Base-by-base conservation (phyloP, 2,329 filamentous ascomycete genomes). In the Epichloe amarillans region DNA sequence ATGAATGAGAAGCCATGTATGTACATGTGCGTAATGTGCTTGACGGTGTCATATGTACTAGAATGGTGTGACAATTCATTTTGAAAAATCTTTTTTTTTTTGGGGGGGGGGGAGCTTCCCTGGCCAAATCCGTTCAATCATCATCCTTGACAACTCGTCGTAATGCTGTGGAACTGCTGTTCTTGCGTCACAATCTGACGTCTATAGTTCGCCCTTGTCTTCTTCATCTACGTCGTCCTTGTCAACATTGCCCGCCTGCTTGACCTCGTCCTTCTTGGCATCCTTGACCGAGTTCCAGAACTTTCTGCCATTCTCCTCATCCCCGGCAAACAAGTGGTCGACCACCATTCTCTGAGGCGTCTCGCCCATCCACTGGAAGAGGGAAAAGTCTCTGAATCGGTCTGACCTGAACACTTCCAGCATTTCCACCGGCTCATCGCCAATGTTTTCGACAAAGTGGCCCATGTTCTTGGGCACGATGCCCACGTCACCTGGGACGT, bases 401-500 rank as follows among this genome's bases (percentile, higher is more conserved):
- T 85, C 79, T 0, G 83, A 77, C 47, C 81, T 74, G 68, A 90
- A 85, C 15, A 90, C 80, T 66, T 90, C 86, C 11, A 90, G 69
- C 64, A 89, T 84, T 62, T 87, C 81, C 2, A 90, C 66, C 17
- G 84, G 78, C 63, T 88, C 84, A 46, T 86, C 79, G n/a, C 84
- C 82, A 40, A 87, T 79, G 58, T 89, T 89, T 72, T 91, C 85
- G 50, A 91, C 84, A 62, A 88, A 90, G 62, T 90, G 85, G 3
- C 83, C 86, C 74, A 86, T 87, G 62, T 86, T 87, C 60, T 74
- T 74, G 0, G 86, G 86, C 5, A 90, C 84, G 55, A 89, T 85
- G 14, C 83, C 86, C 0, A 88, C 83, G 58, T 90, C 86, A 2
- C 86, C 86, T 1, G 83, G 76, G 5, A 76, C 69, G 64, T 86